Evolutionary conservation across 176 grass and related monocot genomes (phyloP).

Genomic region (Cymbopogon citratus): DNA sequence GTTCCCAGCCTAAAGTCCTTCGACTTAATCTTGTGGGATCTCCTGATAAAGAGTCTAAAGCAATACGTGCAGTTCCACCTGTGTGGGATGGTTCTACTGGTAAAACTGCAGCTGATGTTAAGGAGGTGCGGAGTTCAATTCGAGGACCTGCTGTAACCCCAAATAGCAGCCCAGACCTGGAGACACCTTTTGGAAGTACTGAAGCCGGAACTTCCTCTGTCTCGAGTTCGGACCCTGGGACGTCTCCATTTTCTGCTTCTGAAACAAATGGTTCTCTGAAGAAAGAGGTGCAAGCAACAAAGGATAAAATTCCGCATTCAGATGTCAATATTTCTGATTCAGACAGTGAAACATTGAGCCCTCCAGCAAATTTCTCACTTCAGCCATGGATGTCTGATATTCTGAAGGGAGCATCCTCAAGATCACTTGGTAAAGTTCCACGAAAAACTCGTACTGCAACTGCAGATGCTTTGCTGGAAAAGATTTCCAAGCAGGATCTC

Average conservation of each 20-base stretch:
- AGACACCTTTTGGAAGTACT: slow-evolving; percentile 75
- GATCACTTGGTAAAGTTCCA: slow-evolving; percentile 35
- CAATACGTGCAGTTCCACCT: slow-evolving; percentile 23
- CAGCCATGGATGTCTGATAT: slow-evolving; percentile 80
- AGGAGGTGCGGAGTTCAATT: slow-evolving; percentile 52
- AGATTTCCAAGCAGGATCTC: slow-evolving; percentile 65
- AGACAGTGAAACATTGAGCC: slow-evolving; percentile 63
- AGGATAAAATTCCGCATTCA: slow-evolving; percentile 45
- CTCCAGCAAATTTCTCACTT: slow-evolving; percentile 59
- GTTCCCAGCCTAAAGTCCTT: slow-evolving; percentile 91
- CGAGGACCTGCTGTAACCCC: slow-evolving; percentile 87
- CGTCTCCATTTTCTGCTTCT: slow-evolving; percentile 71
- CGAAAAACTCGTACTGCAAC: slow-evolving; percentile 49
- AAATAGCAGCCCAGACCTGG: slow-evolving; percentile 78
- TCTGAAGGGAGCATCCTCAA: slow-evolving; percentile 48
- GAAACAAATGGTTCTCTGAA: slow-evolving; percentile 58
- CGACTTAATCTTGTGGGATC: slow-evolving; percentile 93
- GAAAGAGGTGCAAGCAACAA: slow-evolving; percentile 49
- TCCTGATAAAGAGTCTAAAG: slow-evolving; percentile 60
- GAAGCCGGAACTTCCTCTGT: slow-evolving; percentile 90
- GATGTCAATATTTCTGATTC: slow-evolving; percentile 78
- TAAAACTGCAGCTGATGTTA: slow-evolving; percentile 40
- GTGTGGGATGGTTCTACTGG: slow-evolving; percentile 29
- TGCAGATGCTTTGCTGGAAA: slow-evolving; percentile 62
- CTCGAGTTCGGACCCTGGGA: slow-evolving; percentile 92